Base-by-base conservation (phyloP, 2,329 filamentous ascomycete species). In the Helminthosporium solani region DNA sequence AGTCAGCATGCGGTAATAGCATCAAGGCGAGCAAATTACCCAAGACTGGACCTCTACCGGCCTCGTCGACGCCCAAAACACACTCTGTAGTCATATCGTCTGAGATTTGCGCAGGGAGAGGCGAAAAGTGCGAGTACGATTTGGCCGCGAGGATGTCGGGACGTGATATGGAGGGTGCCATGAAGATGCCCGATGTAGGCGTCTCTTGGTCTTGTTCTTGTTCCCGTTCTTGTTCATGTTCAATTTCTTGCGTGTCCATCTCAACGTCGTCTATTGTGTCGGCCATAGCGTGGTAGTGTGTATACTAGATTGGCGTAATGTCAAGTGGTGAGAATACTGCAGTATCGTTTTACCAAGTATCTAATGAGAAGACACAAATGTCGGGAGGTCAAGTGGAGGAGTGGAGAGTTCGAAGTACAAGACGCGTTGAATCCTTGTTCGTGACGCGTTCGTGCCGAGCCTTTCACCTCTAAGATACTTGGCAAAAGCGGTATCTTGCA, bases 31-130 rank as follows among this genome's bases (percentile, higher is more conserved):
- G 27, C 6, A 15, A 27, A 45, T 77, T 85, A 57, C 88, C 92
- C 11, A 97, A 81, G n/a, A 96, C 92, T 19, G 92, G 92, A 1
- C 92, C 92, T 63, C 92, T 84, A 36, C 92, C 92, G 57, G 92
- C 92, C 76, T 97, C 92, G 70, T 97, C 92, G 40, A 97, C 86
- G 52, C 92, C 92, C 18, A 97, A 79, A 16, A 87, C 85, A 70
- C 88, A 94, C 63, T 84, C 79, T 46, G 77, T 79, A 15, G 64
- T 62, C 67, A 73, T 71, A 54, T 76, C 70, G 7, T 70, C 55
- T 16, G 60, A 51, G 15, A 77, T 63, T 14, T 62, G 58, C 33
- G 61, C 46, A 3, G 76, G 75, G 14, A 77, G 69, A 1, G 70
- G 60, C 9, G 75, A 76, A 46, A 72, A 74, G 51, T 78, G 70